These are phyloP conservation scores for Melampsora americana DNA, from an alignment of 1,284 basidiomycete species.

Conservation along the genomic window DNA sequence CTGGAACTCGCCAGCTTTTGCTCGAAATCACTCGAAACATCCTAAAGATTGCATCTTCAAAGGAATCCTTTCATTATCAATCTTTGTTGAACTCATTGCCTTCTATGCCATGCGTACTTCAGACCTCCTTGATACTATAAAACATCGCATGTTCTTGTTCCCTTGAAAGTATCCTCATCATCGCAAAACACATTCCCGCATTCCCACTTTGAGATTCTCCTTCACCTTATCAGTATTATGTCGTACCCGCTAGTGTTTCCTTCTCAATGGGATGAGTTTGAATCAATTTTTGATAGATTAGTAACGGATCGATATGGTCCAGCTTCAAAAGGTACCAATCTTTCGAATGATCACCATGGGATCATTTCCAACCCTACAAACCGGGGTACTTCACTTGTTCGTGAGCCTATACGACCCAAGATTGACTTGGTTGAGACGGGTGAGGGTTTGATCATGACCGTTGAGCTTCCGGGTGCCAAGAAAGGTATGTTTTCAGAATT, in stretches of 20 bases:
- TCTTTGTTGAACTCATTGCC: too few relatives aligned
- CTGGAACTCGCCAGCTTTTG: too few relatives aligned
- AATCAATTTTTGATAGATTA: background rate
- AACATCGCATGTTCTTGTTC: too few relatives aligned
- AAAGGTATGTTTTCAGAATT: background rate
- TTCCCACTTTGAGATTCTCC: too few relatives aligned
- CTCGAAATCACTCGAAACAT: too few relatives aligned
- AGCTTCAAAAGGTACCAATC: background rate
- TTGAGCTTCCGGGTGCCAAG: constrained; percentile 22
- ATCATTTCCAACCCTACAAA: background rate
- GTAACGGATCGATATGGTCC: constrained; percentile 18
- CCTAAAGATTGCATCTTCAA: too few relatives aligned
- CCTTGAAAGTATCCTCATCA: too few relatives aligned
- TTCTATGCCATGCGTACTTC: too few relatives aligned
- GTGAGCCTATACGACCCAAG: constrained; percentile 3
- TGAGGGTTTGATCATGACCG: constrained; percentile 3
- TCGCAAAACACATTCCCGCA: too few relatives aligned
- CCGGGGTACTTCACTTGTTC: background rate
- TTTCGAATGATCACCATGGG: background rate
- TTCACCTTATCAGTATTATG: background rate
- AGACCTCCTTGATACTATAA: too few relatives aligned
- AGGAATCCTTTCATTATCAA: too few relatives aligned
- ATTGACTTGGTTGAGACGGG: constrained; percentile 13
- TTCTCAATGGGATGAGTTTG: constrained; percentile 12
- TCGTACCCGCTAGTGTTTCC: constrained; percentile 1